These are phyloP conservation scores for Brassica cretica DNA, from an alignment of 345 rosid genomes.

Conservation along the genomic window DNA sequence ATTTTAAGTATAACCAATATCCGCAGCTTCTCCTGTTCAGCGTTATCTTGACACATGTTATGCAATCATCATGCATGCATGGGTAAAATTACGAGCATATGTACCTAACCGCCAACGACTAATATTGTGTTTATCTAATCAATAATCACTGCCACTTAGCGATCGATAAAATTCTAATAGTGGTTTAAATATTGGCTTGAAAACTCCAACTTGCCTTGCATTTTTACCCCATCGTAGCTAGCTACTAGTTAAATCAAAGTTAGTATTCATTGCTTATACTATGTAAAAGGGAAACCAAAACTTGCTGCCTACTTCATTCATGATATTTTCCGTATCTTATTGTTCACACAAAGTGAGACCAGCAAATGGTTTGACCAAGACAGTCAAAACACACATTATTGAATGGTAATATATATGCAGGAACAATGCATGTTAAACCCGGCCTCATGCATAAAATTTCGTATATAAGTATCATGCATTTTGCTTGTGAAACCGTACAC, in stretches of 20 bases:
- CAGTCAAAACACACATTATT: background rate
- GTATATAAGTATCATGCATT: background rate
- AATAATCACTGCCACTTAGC: background rate
- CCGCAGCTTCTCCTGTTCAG: background rate
- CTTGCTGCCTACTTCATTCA: constrained; percentile 41
- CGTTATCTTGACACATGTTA: background rate
- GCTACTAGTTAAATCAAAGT: background rate
- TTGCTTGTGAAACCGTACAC: background rate
- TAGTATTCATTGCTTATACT: constrained; percentile 25
- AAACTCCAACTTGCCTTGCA: constrained; percentile 13
- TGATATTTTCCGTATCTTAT: constrained; percentile 23
- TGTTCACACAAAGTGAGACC: constrained; percentile 36
- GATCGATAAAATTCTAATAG: background rate
- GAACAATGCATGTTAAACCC: background rate
- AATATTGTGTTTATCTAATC: background rate
- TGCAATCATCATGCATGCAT: background rate
- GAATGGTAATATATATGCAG: constrained; percentile 10
- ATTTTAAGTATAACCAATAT: background rate
- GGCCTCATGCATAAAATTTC: background rate
- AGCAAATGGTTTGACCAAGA: constrained; percentile 6
- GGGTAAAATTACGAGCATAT: background rate
- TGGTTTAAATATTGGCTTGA: background rate
- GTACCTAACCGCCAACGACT: background rate
- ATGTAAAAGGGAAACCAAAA: constrained; percentile 29
- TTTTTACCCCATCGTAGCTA: constrained; percentile 12